A percentile compares a stretch with the other conserved stretches of the same genome.
Evolutionary conservation across 2,329 filamentous ascomycete genomes (phyloP).

Genomic region (Dothideomycetidae sp.): DNA sequence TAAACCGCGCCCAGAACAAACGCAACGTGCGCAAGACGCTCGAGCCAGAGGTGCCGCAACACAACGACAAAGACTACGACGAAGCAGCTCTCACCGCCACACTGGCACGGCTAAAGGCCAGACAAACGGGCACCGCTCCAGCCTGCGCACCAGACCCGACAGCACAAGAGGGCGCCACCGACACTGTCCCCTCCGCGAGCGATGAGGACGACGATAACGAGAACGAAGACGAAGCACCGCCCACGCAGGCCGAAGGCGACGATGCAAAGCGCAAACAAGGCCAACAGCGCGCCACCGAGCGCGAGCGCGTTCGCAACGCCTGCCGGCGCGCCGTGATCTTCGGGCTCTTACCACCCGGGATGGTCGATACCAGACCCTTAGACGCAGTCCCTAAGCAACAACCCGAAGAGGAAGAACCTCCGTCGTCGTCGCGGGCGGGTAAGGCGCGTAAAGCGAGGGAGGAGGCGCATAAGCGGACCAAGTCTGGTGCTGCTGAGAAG

Average conservation of each 20-base stretch:
- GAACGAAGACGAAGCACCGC: slow-evolving; percentile 25
- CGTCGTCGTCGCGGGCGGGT: too few relatives aligned
- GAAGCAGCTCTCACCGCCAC: slow-evolving; percentile 2
- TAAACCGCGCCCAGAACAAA: slow-evolving; percentile 1
- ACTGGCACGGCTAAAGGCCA: slow-evolving; percentile 3
- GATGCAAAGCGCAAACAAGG: slow-evolving; percentile 34
- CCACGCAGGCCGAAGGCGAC: slow-evolving; percentile 39
- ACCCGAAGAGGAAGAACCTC: too few relatives aligned
- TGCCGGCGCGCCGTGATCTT: slow-evolving; percentile 47
- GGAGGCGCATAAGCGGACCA: slow-evolving; percentile 10
- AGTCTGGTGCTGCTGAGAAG: slow-evolving; percentile 9
- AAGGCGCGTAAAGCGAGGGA: slow-evolving; percentile 13
- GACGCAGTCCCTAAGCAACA: too few relatives aligned
- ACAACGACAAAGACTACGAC: slow-evolving; percentile 8
- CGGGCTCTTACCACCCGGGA: slow-evolving; percentile 28
- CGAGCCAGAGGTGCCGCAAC: not conserved
- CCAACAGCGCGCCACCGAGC: slow-evolving; percentile 33
- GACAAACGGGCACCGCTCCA: slow-evolving; percentile 11
- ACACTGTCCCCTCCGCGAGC: too few relatives aligned
- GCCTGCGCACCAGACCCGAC: slow-evolving; percentile 31
- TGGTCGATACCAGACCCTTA: too few relatives aligned
- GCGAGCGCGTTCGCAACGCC: slow-evolving; percentile 48
- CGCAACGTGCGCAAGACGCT: not conserved
- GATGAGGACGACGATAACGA: slow-evolving; percentile 43
- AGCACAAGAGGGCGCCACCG: not conserved